Conservation (phyloP, 805 yeast genomes). For the Starmerella bombicola region DNA sequence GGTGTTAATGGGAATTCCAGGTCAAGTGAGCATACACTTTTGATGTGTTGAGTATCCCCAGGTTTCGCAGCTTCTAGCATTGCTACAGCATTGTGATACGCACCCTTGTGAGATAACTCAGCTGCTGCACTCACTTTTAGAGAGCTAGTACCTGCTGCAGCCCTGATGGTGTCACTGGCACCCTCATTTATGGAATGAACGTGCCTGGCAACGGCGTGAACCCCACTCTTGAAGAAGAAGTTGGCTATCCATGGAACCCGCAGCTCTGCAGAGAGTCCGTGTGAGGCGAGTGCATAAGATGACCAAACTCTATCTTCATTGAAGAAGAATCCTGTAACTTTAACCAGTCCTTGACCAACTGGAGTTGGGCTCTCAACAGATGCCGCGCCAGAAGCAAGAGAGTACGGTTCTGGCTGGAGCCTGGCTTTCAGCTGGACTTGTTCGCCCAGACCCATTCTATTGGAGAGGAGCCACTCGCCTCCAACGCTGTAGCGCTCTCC, state of each 20-base stretch:
- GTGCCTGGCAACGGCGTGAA: conserved; percentile 45
- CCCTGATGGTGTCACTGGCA: conserved; percentile 49
- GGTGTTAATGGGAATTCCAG: conserved; percentile 16
- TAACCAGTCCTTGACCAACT: conserved; percentile 17
- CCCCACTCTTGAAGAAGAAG: conserved; percentile 33
- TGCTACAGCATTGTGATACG: conserved; percentile 24
- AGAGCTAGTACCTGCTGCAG: conserved; percentile 42
- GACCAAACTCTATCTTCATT: conserved; percentile 44
- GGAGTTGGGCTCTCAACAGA: conserved; percentile 18
- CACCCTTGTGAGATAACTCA: conserved; percentile 25
- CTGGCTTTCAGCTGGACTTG: conserved; percentile 11
- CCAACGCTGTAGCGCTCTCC: conserved; percentile 13
- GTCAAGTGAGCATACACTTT: conserved; percentile 17
- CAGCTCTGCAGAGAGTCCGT: conserved; percentile 34
- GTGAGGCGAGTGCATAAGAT: conserved; percentile 40
- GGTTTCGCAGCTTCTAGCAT: conserved; percentile 29
- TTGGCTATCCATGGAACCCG: conserved; percentile 28
- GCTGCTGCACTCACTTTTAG: conserved; percentile 43
- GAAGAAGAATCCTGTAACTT: conserved; percentile 32
- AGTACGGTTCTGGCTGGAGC: conserved; percentile 18
- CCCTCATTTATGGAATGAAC: conserved; percentile 37
- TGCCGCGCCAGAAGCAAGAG: conserved; percentile 21
- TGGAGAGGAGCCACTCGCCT: conserved; percentile 14
- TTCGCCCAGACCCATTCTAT: conserved; percentile 23
- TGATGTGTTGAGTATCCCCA: conserved; percentile 26